These are phyloP conservation scores for Salvia sclarea DNA, from an alignment of 305 asterid species.

Conservation along the genomic window DNA sequence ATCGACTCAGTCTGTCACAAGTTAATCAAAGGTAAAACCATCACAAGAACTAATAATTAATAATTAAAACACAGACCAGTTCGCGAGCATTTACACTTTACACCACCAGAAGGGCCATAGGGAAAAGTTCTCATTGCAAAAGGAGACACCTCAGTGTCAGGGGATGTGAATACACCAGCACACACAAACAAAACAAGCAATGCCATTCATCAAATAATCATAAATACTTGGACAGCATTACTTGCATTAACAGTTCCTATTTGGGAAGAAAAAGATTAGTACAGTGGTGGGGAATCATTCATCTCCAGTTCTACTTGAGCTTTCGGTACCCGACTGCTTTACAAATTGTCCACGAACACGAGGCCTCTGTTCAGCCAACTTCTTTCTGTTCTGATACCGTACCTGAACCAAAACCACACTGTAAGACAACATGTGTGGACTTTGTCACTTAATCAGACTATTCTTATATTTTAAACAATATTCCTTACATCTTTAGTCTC, in stretches of 20 bases:
- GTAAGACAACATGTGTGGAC: not conserved
- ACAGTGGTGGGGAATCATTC: constrained; percentile 29
- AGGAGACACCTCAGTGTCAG: constrained; percentile 2
- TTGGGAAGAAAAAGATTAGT: constrained; percentile 21
- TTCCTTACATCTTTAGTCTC: not conserved
- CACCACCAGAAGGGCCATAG: not conserved
- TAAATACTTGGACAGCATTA: constrained; percentile 8
- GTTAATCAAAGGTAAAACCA: no score
- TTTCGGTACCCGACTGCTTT: constrained; percentile 44
- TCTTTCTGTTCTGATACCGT: constrained; percentile 57
- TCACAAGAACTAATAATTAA: no score
- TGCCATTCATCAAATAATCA: constrained; percentile 17
- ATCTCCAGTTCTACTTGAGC: constrained; percentile 43
- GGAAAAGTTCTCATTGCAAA: constrained; percentile 12
- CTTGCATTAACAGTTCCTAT: constrained; percentile 24
- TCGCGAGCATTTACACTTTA: no score
- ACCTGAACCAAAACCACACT: constrained; percentile 38
- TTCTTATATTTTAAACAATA: not conserved
- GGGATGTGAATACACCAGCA: not conserved
- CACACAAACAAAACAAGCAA: not conserved
- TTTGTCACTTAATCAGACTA: not conserved
- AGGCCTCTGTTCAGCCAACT: constrained; percentile 63
- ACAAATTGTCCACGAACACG: constrained; percentile 64
- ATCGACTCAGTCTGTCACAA: no score
- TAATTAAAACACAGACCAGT: no score